These are phyloP conservation scores for Penicillium sp. DNA, from an alignment of 2,329 filamentous ascomycete species.

Conservation along the genomic window DNA sequence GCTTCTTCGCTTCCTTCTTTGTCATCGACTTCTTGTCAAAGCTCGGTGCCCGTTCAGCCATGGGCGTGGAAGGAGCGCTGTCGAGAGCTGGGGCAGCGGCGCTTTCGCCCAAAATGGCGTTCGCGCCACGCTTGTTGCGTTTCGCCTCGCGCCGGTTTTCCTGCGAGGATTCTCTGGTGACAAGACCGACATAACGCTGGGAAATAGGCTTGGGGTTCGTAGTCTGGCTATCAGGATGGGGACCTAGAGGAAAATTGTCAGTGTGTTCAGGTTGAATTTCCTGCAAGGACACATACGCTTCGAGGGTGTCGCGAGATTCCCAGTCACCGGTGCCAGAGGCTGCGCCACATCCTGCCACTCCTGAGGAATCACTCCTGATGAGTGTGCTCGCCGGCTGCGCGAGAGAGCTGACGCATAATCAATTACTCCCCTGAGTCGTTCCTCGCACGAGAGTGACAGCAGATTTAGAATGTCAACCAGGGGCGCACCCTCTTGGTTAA, in stretches of 20 bases:
- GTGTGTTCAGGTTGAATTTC: not conserved
- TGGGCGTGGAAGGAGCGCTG: conserved; percentile 53
- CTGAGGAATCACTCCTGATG: conserved; percentile 73
- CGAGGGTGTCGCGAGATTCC: conserved; percentile 36
- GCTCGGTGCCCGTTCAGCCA: conserved; percentile 56
- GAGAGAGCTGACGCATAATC: conserved; percentile 74
- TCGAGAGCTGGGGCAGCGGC: conserved; percentile 55
- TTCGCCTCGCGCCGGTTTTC: conserved; percentile 71
- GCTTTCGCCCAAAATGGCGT: conserved; percentile 53
- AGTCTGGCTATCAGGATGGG: conserved; percentile 40
- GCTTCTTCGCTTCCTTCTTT: conserved; percentile 83
- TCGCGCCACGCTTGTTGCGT: conserved; percentile 61
- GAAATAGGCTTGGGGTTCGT: conserved; percentile 46
- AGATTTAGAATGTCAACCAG: conserved; percentile 80
- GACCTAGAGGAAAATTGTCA: conserved; percentile 26
- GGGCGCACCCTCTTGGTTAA: conserved; percentile 65
- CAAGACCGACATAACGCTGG: conserved; percentile 59
- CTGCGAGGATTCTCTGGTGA: conserved; percentile 64
- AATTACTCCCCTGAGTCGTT: conserved; percentile 70
- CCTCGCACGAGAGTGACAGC: conserved; percentile 77
- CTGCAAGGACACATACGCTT: conserved; percentile 39
- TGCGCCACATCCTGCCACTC: conserved; percentile 73
- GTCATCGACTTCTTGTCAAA: conserved; percentile 65
- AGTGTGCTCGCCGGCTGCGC: conserved; percentile 69
- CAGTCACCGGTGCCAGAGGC: conserved; percentile 27